Percentiles rank a stretch among this genome's conserved stretches.
These are phyloP conservation scores for Didymella keratinophila DNA, from an alignment of 2,329 filamentous ascomycete genomes.

Conservation along the genomic window DNA sequence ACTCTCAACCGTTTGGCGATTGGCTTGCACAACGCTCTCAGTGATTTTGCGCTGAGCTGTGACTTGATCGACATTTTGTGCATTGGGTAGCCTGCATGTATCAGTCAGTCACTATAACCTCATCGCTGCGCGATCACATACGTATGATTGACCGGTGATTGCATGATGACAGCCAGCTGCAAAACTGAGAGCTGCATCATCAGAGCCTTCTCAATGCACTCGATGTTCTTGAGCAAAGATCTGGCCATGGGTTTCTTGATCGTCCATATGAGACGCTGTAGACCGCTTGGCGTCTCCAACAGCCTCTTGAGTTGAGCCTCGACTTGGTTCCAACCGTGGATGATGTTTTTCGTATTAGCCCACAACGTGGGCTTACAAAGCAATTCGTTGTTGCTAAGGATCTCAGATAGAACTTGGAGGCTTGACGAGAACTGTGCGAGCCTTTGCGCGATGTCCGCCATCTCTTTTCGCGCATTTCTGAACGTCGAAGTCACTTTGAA, in stretches of 20 bases:
- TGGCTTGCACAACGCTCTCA: conserved; percentile 4
- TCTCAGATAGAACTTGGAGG: background rate
- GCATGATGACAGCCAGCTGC: no score
- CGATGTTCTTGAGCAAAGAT: no score
- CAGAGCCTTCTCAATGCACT: no score
- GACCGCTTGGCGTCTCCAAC: no score
- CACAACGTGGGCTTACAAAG: conserved; percentile 3
- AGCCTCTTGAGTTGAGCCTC: background rate
- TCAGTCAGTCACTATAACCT: no score
- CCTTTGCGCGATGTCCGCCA: background rate
- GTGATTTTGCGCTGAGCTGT: background rate
- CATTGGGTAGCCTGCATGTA: no score
- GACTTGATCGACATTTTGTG: no score
- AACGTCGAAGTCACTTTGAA: conserved; percentile 1
- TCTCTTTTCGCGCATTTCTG: conserved; percentile 4
- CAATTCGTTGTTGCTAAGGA: background rate
- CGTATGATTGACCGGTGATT: no score
- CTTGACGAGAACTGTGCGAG: conserved; percentile 4
- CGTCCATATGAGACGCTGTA: no score
- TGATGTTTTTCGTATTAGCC: background rate
- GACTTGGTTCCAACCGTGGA: background rate
- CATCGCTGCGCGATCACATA: no score
- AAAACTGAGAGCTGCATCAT: no score
- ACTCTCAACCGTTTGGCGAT: background rate
- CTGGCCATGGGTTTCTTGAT: no score